Conservation (phyloP, 2,329 filamentous ascomycete genomes). For the Sarocladium brachiariae region DNA sequence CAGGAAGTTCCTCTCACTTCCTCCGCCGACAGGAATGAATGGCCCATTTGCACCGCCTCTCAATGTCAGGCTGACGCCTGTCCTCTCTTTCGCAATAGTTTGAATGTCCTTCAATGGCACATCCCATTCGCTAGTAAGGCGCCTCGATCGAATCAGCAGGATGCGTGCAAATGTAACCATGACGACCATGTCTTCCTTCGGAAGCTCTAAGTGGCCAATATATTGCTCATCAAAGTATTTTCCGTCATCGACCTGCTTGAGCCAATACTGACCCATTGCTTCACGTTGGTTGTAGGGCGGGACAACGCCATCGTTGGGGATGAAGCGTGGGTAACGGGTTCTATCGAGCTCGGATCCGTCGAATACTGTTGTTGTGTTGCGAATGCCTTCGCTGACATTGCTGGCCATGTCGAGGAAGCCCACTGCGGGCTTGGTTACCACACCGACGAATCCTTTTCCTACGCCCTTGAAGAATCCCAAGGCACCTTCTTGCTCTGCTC, state of each 20-base stretch:
- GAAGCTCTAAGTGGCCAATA: conserved; percentile 90
- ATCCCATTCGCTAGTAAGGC: conserved; percentile 88
- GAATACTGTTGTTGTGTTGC: conserved; percentile 97
- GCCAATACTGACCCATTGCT: conserved; percentile 94
- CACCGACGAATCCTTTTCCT: conserved; percentile 84
- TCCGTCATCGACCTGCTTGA: conserved; percentile 95
- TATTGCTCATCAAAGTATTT: conserved; percentile 98
- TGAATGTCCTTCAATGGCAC: conserved; percentile 92
- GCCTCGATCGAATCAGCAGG: conserved; percentile 81
- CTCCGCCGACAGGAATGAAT: conserved; percentile 89
- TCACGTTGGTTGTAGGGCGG: conserved; percentile 92
- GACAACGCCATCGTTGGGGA: conserved; percentile 87
- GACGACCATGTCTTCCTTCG: conserved; percentile 78
- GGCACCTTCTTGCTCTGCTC: conserved; percentile 90
- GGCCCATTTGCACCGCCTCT: conserved; percentile 90
- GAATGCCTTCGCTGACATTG: conserved; percentile 93
- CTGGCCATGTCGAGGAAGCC: conserved; percentile 95
- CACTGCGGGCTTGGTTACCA: conserved; percentile 96
- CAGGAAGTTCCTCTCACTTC: conserved; percentile 59
- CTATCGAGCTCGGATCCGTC: conserved; percentile 91
- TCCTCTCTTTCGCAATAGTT: conserved; percentile 94
- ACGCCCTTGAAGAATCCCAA: conserved; percentile 96
- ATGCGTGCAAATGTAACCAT: conserved; percentile 86
- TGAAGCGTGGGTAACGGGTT: conserved; percentile 86
- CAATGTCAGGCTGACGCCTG: conserved; percentile 80